Evolutionary conservation across 148 eudicot species (phyloP), one percentile per base, ranked within the genome.

Genomic region (Bassia scoparia): DNA sequence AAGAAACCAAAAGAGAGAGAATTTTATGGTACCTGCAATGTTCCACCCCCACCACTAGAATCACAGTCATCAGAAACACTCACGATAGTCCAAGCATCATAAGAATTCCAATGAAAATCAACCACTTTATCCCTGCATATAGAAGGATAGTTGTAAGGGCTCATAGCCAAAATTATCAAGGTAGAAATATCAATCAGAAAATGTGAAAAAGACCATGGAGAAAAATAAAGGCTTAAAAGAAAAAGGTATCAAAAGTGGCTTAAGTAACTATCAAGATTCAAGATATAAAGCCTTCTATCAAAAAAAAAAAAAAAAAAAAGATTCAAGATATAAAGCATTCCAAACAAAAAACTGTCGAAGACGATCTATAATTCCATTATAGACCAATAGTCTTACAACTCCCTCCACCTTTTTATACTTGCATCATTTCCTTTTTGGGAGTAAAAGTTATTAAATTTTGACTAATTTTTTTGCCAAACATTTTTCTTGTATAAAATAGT

Each of bases 11-110:
- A n/a, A n/a, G n/a, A n/a, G n/a, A n/a, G n/a, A n/a, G n/a, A n/a
- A n/a, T 27, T 44, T 30, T 41, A 14, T 0, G 2, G 44, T 80
- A 95, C 98, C 97, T 95, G 98, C 52, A 95, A 76, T 21, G 97
- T 95, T 64, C 98, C 98, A 60, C 97, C 98, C 23, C 97, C 97
- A 67, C 97, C 96, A 18, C 83, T 79, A 56, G 81, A 81, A 64
- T 95, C 97, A 58, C 94, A 89, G 76, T 94, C 98, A 76, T 95
- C 98, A 9, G 98, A 95, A 69, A 91, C 98, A 58, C 98, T 95
- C 6, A 89, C 97, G 75, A 95, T 70, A 7, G 97, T 95, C 98
- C 98, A 95, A 52, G 98, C 90, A 79, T 95, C 97, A 81, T 82
- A 82, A 6, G 85, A 78, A 73, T 89, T 95, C 93, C 97, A 95